Evolutionary conservation across 257 asterid genomes (phyloP), one percentile per base, ranked within the genome.

Genomic region (Prunella vulgaris): DNA sequence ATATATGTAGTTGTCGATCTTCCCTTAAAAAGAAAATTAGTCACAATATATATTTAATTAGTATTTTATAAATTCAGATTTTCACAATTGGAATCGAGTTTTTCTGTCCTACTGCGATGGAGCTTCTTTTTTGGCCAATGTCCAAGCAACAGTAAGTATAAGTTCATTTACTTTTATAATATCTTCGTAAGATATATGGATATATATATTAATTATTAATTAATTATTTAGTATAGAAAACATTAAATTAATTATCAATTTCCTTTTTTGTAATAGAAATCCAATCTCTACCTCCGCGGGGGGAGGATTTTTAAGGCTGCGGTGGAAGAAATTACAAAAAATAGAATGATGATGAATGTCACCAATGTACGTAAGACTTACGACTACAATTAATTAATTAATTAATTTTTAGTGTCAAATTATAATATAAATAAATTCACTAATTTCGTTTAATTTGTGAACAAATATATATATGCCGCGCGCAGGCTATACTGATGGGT

Each of bases 401-500:
- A n/a, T n/a, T n/a, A n/a, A n/a, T n/a, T n/a, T n/a, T n/a, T n/a
- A n/a, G n/a, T n/a, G n/a, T n/a, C n/a, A n/a, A n/a, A n/a, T n/a
- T n/a, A n/a, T n/a, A n/a, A n/a, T n/a, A n/a, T n/a, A n/a, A n/a
- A n/a, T n/a, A n/a, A n/a, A n/a, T n/a, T n/a, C n/a, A n/a, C n/a
- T n/a, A n/a, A n/a, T n/a, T n/a, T n/a, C n/a, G n/a, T n/a, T n/a
- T n/a, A n/a, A n/a, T n/a, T n/a, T n/a, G n/a, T n/a, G n/a, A n/a
- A n/a, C n/a, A n/a, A n/a, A n/a, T n/a, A n/a, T n/a, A n/a, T n/a
- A n/a, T n/a, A n/a, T n/a, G n/a, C n/a, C n/a, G n/a, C n/a, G n/a
- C n/a, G n/a, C n/a, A 84, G 89, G 80, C 74, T 12, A 65, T 84
- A 71, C 74, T 84, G 1, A 12, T 68, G 0, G 89, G 89, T 35